phyloP scores from a whole-genome alignment of 257 asterid genomes.

The Prunella vulgaris region DNA sequence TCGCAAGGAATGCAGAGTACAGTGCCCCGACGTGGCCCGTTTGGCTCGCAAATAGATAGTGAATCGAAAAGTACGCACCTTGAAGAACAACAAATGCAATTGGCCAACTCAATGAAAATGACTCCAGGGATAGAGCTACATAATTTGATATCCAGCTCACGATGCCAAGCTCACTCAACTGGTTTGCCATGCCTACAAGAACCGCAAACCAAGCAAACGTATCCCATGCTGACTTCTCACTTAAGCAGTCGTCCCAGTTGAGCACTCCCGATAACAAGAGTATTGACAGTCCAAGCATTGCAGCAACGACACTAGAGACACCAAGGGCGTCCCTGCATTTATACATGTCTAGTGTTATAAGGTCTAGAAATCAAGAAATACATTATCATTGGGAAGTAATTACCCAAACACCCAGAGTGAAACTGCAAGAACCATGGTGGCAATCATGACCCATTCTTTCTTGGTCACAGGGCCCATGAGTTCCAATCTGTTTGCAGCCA shows the following conservation, averaged over 20 bases:
- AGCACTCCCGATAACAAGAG: constrained; percentile 65
- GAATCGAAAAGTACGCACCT: constrained; percentile 61
- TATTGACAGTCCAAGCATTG: constrained; percentile 75
- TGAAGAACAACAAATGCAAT: constrained; percentile 63
- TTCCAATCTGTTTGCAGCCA: constrained; percentile 59
- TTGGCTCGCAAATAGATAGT: constrained; percentile 77
- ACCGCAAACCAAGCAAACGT: constrained; percentile 80
- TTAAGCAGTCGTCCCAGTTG: constrained; percentile 75
- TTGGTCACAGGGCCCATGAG: constrained; percentile 66
- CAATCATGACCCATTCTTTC: constrained; percentile 64
- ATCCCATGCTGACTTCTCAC: constrained; percentile 87
- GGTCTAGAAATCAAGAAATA: neutral
- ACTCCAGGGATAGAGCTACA: constrained; percentile 47
- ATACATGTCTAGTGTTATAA: neutral
- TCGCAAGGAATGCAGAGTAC: constrained; percentile 77
- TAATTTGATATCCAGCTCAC: constrained; percentile 66
- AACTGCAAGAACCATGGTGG: constrained; percentile 78
- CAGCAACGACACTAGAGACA: constrained; percentile 65
- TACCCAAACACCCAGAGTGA: constrained; percentile 76
- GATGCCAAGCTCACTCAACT: constrained; percentile 62
- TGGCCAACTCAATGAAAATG: constrained; percentile 71
- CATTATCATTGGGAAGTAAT: neutral
- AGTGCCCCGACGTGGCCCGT: constrained; percentile 86
- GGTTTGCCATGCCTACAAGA: constrained; percentile 75
- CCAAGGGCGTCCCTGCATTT: constrained; percentile 55